Base-by-base conservation (phyloP, 441 rosid genomes). In the Pelargonium fulgidum region DNA sequence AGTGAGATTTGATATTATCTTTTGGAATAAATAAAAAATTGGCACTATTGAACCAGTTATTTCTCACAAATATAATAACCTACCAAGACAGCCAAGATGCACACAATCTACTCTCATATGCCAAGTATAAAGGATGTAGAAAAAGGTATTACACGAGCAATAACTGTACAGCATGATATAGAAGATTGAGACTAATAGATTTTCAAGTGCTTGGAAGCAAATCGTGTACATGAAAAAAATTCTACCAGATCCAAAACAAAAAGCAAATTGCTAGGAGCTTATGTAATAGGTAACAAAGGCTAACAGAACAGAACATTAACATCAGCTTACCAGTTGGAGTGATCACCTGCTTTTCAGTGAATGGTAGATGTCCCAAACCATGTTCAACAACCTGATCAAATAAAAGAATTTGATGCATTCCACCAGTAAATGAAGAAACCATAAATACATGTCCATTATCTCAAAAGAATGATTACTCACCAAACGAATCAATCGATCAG, bases 321-420 rank as follows among this genome's bases (percentile, higher is more conserved):
- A 75, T 72, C 65, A 73, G 78, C 91, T 75, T 80, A 93, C 98
- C 98, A 1, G 97, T 93, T 50, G 98, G 98, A 73, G 98, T 93
- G 68, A 79, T 73, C 78, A 93, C 94, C 84, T 91, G 98, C 85
- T 85, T 93, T 81, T 93, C 98, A 0, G 97, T 93, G 73, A 93
- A 93, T 4, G 98, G 98, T 63, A 93, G 86, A 84, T 93, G 98
- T 64, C 98, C 98, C 61, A 91, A 84, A 76, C 98, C 98, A 87
- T 93, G 97, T 71, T 93, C 98, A 65, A 93, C 98, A 70, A 93
- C 97, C 98, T 93, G 78, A 74, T 41, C 77, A 78, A 48, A 62
- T 26, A 33, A 72, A 61, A 73, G n/a, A 52, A 63, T 19, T 36
- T 17, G 20, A 44, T 50, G 16, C 47, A 48, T 47, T 10, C 66